Base-by-base conservation (phyloP, 2,329 filamentous ascomycete species). In the Drechslerella coelobrocha region DNA sequence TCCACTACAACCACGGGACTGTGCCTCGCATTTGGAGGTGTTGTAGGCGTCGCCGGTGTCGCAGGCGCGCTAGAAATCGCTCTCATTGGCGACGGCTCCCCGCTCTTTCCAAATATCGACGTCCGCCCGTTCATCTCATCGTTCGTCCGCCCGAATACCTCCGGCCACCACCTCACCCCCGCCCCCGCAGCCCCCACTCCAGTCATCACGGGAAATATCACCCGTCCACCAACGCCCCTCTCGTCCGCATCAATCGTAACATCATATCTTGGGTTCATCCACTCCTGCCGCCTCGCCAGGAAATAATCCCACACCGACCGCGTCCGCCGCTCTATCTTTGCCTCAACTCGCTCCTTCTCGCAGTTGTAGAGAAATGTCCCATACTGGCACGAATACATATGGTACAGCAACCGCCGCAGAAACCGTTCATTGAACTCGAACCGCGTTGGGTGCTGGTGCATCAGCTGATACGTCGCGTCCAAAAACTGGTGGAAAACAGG, bases 361-460 rank as follows among this genome's bases (percentile, higher is more conserved):
- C 87, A 95, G 80, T 99, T 97, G 79, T 90, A 96, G 3, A 99
- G 83, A 78, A 99, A 99, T 0, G 93, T 97, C 48, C 94, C 94
- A 73, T 97, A 99, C 78, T 99, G 94, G 74, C 92, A 96, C 0
- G 93, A 93, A 77, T 97, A 93, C 1, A 96, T 84, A 78, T 99
- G 94, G 77, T 97, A 99, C 1, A 97, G 83, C 2, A 99, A 82
- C 19, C 94, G 87, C 24, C 91, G 85, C 5, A 99, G 81, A 78
- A 99, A 97, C 2, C 93, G 87, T 78, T 97, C 94, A 75, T 96
- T 97, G 80, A 92, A 99, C 78, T 99, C 93, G 77, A 99, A 99
- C 0, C 92, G 88, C 5, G 86, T 89, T 0, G 92, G 92, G 75
- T 93, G 83, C 78, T 97, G 94, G 71, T 90, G 84, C 23, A 96